phyloP scores from a whole-genome alignment of 345 rosid species.

The Acer negundo region DNA sequence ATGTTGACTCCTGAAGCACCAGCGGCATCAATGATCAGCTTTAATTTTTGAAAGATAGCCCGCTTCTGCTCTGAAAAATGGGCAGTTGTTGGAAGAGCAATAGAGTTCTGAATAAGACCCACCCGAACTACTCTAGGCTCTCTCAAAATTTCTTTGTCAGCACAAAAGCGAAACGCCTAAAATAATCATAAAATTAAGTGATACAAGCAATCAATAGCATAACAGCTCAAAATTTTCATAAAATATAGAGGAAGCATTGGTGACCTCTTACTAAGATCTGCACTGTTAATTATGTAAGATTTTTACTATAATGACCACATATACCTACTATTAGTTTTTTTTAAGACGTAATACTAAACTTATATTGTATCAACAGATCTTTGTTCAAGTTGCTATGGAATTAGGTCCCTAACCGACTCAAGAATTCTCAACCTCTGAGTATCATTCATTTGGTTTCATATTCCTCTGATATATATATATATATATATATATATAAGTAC shows the following conservation, averaged over 20 bases:
- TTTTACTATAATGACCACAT: background rate
- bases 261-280: background rate
- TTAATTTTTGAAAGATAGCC: conserved; percentile 68
- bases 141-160: conserved; percentile 76
- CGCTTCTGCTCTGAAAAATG: conserved; percentile 65
- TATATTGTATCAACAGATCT: background rate
- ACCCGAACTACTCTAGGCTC: conserved; percentile 80
- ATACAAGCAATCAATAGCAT: conserved; percentile 6
- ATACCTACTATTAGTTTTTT: background rate
- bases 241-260: background rate
- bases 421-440: background rate
- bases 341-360: background rate
- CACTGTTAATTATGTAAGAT: background rate
- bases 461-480: background rate
- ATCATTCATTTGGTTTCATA: background rate
- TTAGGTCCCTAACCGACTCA: background rate
- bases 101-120: conserved; percentile 88
- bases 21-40: conserved; percentile 78
- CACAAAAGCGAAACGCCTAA: conserved; percentile 71
- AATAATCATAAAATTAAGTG: conserved; percentile 12
- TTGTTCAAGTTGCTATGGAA: background rate
- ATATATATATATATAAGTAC: no score
- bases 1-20: conserved; percentile 91
- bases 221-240: background rate
- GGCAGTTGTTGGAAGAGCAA: conserved; percentile 79